These are phyloP conservation scores for Rubroboletus satanas DNA, from an alignment of 768 basidiomycete species.

Conservation along the genomic window DNA sequence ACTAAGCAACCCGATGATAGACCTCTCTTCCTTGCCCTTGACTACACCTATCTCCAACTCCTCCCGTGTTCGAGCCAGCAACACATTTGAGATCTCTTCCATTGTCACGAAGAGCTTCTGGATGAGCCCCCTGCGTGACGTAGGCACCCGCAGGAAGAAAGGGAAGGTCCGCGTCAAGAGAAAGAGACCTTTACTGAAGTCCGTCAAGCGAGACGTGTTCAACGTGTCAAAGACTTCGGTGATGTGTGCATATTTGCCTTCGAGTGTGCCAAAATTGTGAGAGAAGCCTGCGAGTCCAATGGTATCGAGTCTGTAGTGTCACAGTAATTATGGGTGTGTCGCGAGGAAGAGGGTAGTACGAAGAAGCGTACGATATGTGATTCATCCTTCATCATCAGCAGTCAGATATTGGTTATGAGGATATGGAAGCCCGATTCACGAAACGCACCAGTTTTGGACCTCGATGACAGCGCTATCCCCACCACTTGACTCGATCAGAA, in stretches of 20 bases:
- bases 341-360: background rate
- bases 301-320: background rate
- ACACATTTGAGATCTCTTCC: background rate
- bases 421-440: background rate
- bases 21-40: conserved; percentile 19
- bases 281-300: background rate
- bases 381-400: background rate
- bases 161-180: background rate
- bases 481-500: background rate
- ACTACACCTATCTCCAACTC: conserved; percentile 27
- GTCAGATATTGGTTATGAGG: background rate
- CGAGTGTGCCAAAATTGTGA: background rate
- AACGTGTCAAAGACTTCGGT: background rate
- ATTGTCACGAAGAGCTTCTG: background rate
- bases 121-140: background rate
- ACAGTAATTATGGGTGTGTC: background rate
- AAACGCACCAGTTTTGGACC: background rate
- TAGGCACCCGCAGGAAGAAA: background rate
- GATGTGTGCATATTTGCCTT: background rate
- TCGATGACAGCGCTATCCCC: background rate
- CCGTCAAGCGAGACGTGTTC: background rate
- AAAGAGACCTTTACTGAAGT: background rate
- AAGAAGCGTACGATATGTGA: background rate
- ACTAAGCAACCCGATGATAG: conserved; percentile 26
- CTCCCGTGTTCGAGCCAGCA: background rate